Base-by-base conservation (phyloP, 164 flowering plant species). In the Nymphaea colorata region DNA sequence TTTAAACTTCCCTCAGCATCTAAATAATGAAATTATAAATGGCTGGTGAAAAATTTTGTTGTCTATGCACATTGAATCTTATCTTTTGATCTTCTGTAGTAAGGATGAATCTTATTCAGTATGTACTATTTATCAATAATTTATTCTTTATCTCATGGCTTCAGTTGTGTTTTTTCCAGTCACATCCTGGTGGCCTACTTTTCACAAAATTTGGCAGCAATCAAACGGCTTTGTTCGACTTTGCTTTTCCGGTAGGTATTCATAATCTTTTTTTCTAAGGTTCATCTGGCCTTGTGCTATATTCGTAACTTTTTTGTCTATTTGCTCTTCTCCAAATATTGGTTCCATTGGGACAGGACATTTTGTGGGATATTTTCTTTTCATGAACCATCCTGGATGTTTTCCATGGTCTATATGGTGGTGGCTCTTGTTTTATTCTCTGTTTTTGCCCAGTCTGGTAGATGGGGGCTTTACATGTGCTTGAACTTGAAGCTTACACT, bases 131-230 rank as follows among this genome's bases (percentile, higher is more conserved):
- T 6, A 7, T 7, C 55, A 47, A 47, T 47, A 12, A 7, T 47
- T 47, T 7, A 2, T 4, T 12, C 55, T 4, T 47, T 47, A 47
- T 12, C 55, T 47, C 55, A 6, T 47, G 55, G 12, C 12, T 25
- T 47, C 12, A 47, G 12, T 12, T 47, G 5, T 47, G 7, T 47
- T 4, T 47, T 12, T 47, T 47, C 57, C 85, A 92, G 98, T 81
- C 84, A 11, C 94, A 86, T 76, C 85, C 91, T 65, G 93, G 96
- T 61, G 87, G 94, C 67, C 81, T 92, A 70, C 78, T 92, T 57
- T 87, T 92, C 64, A 90, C 98, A 41, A 92, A 92, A 77, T 84
- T 92, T 69, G 93, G 87, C 45, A 72, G 88, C 82, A 89, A 79
- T 73, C 98, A 86, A 67, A 88, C 98, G 8, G 90, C 98, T 68